Evolutionary conservation across 2,329 filamentous ascomycete genomes (phyloP), one percentile per base, ranked within the genome.

Genomic region (Decorospora gaudefroyi): DNA sequence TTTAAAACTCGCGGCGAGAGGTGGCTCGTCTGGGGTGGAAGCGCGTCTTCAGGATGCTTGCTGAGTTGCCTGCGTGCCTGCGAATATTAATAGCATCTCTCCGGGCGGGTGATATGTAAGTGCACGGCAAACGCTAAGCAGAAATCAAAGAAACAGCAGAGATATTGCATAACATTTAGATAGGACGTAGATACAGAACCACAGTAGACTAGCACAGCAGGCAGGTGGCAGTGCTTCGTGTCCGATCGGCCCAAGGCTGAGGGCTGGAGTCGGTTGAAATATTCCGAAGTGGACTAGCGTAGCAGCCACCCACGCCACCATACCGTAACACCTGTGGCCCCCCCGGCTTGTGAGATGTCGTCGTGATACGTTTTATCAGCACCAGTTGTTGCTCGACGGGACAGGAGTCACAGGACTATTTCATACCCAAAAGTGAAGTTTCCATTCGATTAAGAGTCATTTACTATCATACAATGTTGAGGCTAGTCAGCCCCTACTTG

Each of bases 191-290:
- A 29, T 46, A 47, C 39, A 53, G 35, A 11, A 49, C 23, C 33
- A 36, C 25, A 16, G 33, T 56, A 50, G 40, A 46, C 18, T 15
- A 54, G 49, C 50, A 39, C 25, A 30, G 47, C 42, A 45, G 23
- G 38, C 48, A 35, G 30, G 42, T 43, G 23, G 38, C 48, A 35
- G 30, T 42, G 47, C 53, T 39, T 42, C 42, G 49, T 42, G 41
- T 51, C 31, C 33, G 28, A 45, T 31, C 38, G 37, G 38, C 44
- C 51, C 54, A 53, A 63, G 60, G 61, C 64, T 63, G 61, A 62
- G 57, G 46, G 56, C 59, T 63, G 56, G 55, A 46, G 42, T 42
- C 19, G 59, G 48, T 29, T 49, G 28, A 35, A 39, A 19, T 18
- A 18, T 41, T 41, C 42, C 25, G 22, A 53, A 43, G 38, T 17